phyloP scores from a whole-genome alignment of 306 rosid genomes.

The Psophocarpus tetragonolobus region DNA sequence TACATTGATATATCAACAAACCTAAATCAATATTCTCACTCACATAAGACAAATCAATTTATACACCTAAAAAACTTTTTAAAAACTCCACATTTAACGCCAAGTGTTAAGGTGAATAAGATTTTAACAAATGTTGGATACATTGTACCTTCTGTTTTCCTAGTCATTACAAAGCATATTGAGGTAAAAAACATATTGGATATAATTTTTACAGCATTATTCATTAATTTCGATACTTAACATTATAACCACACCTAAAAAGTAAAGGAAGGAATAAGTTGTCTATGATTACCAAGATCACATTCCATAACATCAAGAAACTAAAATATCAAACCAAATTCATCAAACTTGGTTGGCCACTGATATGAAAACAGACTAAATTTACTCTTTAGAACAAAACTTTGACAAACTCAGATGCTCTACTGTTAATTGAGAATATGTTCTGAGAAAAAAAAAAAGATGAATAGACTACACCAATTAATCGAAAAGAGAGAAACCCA shows the following conservation, averaged over 20 bases:
- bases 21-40: too few relatives aligned
- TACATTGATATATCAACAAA: too few relatives aligned
- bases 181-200: background rate
- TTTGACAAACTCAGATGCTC: slow-evolving; percentile 14
- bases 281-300: background rate
- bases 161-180: too few relatives aligned
- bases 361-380: background rate
- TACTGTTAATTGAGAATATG: background rate
- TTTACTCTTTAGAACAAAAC: slow-evolving; percentile 33
- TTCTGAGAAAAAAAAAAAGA: background rate
- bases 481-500: slow-evolving; percentile 87
- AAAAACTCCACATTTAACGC: too few relatives aligned
- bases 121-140: too few relatives aligned
- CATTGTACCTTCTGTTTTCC: too few relatives aligned
- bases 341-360: background rate
- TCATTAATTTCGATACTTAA: background rate
- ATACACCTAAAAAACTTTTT: too few relatives aligned
- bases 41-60: too few relatives aligned
- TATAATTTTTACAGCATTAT: background rate
- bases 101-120: too few relatives aligned
- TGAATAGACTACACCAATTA: slow-evolving; percentile 32
- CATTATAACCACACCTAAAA: background rate
- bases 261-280: background rate
- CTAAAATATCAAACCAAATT: slow-evolving; percentile 19
- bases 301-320: slow-evolving; percentile 25